Conservation (phyloP, 192 early-diverging fungal species). For the Radiomyces spectabilis region DNA sequence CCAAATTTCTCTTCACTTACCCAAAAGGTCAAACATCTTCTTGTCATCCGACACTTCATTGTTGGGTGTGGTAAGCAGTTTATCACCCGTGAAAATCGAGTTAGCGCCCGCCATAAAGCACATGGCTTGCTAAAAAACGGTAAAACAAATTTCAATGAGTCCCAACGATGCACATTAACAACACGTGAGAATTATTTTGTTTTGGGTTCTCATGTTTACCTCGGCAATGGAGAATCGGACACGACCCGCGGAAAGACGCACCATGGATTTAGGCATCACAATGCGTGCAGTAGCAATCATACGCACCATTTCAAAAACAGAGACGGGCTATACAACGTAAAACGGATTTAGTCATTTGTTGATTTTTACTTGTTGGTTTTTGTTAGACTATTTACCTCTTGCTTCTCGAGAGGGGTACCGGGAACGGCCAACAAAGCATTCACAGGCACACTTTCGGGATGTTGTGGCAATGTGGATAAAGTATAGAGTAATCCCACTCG, state of each 20-base stretch:
- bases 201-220: no score
- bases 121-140: conserved; percentile 48
- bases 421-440: conserved; percentile 75
- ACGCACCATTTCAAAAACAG: conserved; percentile 76
- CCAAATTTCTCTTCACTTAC: conserved; percentile 12
- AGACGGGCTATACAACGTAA: conserved; percentile 60
- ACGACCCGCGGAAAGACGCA: conserved; percentile 69
- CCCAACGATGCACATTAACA: no score
- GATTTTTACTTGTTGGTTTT: no score
- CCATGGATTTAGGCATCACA: conserved; percentile 72
- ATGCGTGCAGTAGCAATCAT: conserved; percentile 82
- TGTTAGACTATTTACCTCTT: conserved; percentile 36
- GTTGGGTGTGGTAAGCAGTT: conserved; percentile 74
- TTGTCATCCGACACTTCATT: conserved; percentile 63
- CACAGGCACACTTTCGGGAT: conserved; percentile 76
- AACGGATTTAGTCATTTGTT: no score
- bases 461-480: conserved; percentile 57
- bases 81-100: conserved; percentile 80
- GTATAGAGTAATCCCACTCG: conserved; percentile 72
- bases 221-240: conserved; percentile 63
- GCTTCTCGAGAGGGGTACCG: conserved; percentile 72
- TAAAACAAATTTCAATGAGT: no score
- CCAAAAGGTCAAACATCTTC: conserved; percentile 65
- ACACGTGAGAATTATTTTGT: no score
- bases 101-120: conserved; percentile 83